Conservation (phyloP, 768 basidiomycete genomes). For the Brasilioporus rufonigricans region DNA sequence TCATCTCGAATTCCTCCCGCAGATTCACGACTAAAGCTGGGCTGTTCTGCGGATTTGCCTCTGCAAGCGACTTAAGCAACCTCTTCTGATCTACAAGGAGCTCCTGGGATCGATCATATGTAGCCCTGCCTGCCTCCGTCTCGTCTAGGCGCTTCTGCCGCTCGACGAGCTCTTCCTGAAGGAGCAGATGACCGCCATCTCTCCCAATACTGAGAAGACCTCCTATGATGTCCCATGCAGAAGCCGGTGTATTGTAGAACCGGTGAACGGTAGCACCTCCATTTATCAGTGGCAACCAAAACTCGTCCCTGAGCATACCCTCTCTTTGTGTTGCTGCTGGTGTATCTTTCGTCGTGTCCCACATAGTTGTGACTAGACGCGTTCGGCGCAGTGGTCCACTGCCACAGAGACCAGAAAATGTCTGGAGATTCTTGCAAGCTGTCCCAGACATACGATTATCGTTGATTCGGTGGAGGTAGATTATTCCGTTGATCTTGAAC, state of each 20-base stretch:
- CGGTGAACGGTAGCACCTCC: background rate
- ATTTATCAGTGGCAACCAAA: background rate
- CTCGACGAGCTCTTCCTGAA: background rate
- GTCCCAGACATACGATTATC: too few species aligned
- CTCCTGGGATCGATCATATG: background rate
- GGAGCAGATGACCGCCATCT: background rate
- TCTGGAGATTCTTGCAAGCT: too few species aligned
- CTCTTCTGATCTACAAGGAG: background rate
- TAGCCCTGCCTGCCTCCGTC: too few species aligned
- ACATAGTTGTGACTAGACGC: too few species aligned
- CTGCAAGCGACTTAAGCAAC: background rate
- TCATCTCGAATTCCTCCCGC: background rate
- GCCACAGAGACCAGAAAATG: too few species aligned
- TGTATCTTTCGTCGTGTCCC: too few species aligned
- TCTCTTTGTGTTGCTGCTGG: too few species aligned
- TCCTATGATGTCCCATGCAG: background rate
- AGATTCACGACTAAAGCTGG: background rate
- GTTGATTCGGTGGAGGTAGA: too few species aligned
- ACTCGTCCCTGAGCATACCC: too few species aligned
- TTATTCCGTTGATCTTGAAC: too few species aligned
- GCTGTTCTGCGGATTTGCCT: background rate
- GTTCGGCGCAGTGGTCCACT: too few species aligned
- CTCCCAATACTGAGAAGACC: background rate
- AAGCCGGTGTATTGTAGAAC: background rate
- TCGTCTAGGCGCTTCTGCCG: too few species aligned